A percentile compares a stretch with the other conserved stretches of the same genome.
These are phyloP conservation scores for Hypseocharis bilobata DNA, from an alignment of 441 rosid species.

Conservation along the genomic window DNA sequence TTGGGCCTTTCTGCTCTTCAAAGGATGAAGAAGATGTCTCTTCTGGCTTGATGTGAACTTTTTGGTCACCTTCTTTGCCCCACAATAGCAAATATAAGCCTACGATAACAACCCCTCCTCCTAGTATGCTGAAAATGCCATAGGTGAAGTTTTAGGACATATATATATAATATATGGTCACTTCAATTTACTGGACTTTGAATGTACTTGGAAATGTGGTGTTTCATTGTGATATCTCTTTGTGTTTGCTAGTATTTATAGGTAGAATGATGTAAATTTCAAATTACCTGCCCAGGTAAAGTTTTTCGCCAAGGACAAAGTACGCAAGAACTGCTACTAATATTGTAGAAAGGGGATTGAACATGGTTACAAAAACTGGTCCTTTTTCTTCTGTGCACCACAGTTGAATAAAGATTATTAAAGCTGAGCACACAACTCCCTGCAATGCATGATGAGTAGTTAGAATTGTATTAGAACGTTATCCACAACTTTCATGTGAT, in stretches of 20 bases:
- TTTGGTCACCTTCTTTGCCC: constrained; percentile 48
- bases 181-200: no score
- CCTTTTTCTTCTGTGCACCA: constrained; percentile 57
- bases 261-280: neutral
- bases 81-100: constrained; percentile 55
- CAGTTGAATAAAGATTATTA: constrained; percentile 34
- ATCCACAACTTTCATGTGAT: neutral
- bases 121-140: constrained; percentile 50
- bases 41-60: constrained; percentile 15
- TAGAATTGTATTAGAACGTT: neutral
- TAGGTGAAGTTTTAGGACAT: no score
- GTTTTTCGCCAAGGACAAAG: constrained; percentile 51
- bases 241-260: neutral
- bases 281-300: constrained; percentile 51
- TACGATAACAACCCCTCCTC: constrained; percentile 38
- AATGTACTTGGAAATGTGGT: no score
- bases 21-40: constrained; percentile 7
- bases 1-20: constrained; percentile 19
- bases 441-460: constrained; percentile 23
- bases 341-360: constrained; percentile 53
- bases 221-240: neutral
- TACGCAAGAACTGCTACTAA: constrained; percentile 42
- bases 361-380: constrained; percentile 62
- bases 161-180: no score
- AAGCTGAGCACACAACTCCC: constrained; percentile 52